Conservation (phyloP, 2,329 filamentous ascomycete genomes). For the Bipolaris bicolor region DNA sequence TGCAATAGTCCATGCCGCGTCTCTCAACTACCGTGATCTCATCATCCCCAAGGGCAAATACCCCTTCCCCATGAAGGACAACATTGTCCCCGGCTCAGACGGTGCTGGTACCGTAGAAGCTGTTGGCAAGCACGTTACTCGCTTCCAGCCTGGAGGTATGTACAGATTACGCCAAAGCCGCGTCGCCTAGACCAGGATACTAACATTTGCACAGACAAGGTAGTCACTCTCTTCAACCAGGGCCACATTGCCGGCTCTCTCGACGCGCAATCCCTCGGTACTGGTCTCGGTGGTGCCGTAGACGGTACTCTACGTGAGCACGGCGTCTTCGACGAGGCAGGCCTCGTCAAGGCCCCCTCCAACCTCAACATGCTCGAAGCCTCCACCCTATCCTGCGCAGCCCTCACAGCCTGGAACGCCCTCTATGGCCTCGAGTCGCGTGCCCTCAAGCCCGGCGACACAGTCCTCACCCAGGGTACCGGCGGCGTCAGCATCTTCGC, state of each 20-base stretch:
- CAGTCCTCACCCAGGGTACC: constrained; percentile 72
- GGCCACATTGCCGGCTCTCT: constrained; percentile 60
- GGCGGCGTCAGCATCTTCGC: constrained; percentile 72
- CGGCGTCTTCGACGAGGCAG: constrained; percentile 69
- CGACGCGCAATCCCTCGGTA: constrained; percentile 47
- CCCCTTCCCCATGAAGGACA: constrained; percentile 51
- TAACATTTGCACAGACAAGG: constrained; percentile 53
- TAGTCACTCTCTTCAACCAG: constrained; percentile 69
- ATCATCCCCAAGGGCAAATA: constrained; percentile 56
- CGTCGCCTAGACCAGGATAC: background rate
- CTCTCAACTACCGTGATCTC: constrained; percentile 59
- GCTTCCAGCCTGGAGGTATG: constrained; percentile 59
- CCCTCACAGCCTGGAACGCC: constrained; percentile 59
- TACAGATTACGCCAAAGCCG: background rate
- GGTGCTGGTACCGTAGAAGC: constrained; percentile 59
- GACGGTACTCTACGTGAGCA: constrained; percentile 73
- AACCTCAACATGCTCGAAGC: constrained; percentile 58
- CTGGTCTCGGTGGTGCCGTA: constrained; percentile 70
- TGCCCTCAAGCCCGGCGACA: constrained; percentile 47
- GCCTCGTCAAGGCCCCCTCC: constrained; percentile 68
- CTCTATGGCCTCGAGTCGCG: constrained; percentile 56
- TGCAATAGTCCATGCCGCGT: constrained; percentile 53
- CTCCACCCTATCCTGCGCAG: constrained; percentile 55
- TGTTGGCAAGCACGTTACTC: constrained; percentile 62
- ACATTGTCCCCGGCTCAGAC: constrained; percentile 57